phyloP scores from a whole-genome alignment of 2,329 filamentous ascomycete genomes.

The Magnaporthiopsis rhizophila region DNA sequence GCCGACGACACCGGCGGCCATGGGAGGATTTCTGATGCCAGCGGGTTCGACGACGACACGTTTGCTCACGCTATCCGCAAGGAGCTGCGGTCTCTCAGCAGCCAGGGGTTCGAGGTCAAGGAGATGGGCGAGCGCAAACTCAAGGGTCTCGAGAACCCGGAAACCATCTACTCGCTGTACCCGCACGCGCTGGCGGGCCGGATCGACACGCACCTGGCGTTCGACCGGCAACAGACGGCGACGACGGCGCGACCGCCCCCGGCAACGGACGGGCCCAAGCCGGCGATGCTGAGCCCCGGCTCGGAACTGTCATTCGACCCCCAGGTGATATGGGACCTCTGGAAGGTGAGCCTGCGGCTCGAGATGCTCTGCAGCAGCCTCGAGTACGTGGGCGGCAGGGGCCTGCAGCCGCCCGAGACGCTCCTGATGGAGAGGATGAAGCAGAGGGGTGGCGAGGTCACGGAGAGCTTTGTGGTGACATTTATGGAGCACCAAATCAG shows the following conservation, averaged over 20 bases:
- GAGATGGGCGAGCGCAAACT: slow-evolving; percentile 87
- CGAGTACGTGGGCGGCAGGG: slow-evolving; percentile 57
- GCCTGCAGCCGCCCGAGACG: slow-evolving; percentile 72
- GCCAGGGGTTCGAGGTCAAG: slow-evolving; percentile 93
- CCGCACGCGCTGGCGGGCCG: slow-evolving; percentile 80
- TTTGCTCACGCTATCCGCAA: slow-evolving; percentile 72
- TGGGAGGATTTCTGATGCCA: slow-evolving; percentile 45
- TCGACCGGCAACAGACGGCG: slow-evolving; percentile 29
- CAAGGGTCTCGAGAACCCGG: slow-evolving; percentile 95
- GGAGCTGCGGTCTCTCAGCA: slow-evolving; percentile 78
- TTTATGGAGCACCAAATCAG: slow-evolving; percentile 94
- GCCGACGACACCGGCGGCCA: slow-evolving; percentile 31
- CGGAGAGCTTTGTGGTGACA: slow-evolving; percentile 78
- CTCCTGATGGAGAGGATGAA: slow-evolving; percentile 66
- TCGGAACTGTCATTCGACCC: slow-evolving; percentile 70
- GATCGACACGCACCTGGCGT: slow-evolving; percentile 57
- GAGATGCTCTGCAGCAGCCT: slow-evolving; percentile 89
- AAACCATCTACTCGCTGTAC: slow-evolving; percentile 92
- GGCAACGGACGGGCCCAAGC: slow-evolving; percentile 30
- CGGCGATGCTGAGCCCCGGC: slow-evolving; percentile 53
- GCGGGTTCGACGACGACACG: slow-evolving; percentile 61
- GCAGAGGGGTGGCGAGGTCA: slow-evolving; percentile 69
- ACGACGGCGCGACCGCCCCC: slow-evolving; percentile 1
- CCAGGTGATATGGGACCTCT: slow-evolving; percentile 79
- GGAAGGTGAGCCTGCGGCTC: slow-evolving; percentile 79